phyloP scores from a whole-genome alignment of 2,329 filamentous ascomycete genomes.

The Fusarium azukiicola region DNA sequence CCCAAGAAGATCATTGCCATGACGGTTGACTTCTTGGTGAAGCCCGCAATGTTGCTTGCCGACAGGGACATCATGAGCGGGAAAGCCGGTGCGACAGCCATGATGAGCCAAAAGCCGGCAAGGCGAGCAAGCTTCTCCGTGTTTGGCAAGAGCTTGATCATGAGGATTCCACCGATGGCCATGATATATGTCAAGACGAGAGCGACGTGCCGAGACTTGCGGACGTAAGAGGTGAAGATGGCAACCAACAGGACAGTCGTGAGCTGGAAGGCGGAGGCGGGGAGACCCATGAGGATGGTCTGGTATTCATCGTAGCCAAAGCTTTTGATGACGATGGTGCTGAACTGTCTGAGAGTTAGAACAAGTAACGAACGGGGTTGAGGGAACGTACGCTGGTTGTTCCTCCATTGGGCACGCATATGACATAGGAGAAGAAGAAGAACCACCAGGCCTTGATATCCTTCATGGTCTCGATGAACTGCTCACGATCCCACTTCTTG shows the following conservation, averaged over 20 bases:
- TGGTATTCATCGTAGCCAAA: constrained; percentile 44
- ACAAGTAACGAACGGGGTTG: background rate
- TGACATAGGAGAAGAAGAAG: constrained; percentile 46
- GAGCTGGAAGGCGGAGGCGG: constrained; percentile 39
- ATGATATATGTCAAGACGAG: constrained; percentile 35
- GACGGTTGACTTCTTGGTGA: constrained; percentile 80
- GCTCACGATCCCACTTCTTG: constrained; percentile 34
- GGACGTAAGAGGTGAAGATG: constrained; percentile 35
- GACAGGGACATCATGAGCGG: constrained; percentile 75
- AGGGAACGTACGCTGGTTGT: constrained; percentile 32
- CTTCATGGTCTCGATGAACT: constrained; percentile 50
- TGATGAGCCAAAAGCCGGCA: constrained; percentile 66
- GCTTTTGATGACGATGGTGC: constrained; percentile 49
- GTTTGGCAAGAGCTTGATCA: constrained; percentile 43
- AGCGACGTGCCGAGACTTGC: constrained; percentile 37
- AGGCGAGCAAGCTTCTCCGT: constrained; percentile 45
- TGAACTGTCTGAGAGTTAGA: constrained; percentile 36
- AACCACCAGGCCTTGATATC: constrained; percentile 52
- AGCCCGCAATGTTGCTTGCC: constrained; percentile 78
- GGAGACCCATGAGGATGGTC: constrained; percentile 42
- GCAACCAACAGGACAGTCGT: constrained; percentile 43
- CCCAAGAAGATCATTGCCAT: constrained; percentile 78
- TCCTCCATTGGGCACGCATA: constrained; percentile 38
- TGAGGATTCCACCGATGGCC: constrained; percentile 42
- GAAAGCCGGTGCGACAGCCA: constrained; percentile 70